A percentile compares a stretch with the other conserved stretches of the same genome.
These are phyloP conservation scores for Skeletonema menzelii DNA, from an alignment of 108 stramenopile genomes.

Conservation along the genomic window DNA sequence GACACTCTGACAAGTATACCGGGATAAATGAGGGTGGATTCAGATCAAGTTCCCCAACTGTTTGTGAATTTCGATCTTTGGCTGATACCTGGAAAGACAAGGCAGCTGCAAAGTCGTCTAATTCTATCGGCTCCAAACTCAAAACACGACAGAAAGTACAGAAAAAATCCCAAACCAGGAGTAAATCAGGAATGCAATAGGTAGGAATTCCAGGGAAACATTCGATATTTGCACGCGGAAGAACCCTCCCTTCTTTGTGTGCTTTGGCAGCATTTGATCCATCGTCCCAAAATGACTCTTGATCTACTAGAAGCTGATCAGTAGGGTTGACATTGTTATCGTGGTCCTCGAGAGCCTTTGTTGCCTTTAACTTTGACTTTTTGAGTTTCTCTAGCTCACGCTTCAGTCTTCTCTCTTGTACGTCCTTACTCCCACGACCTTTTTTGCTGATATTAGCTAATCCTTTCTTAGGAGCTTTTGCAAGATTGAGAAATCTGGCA, in stretches of 20 bases:
- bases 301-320: slow-evolving; percentile 46
- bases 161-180: slow-evolving; percentile 87
- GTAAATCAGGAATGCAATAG: slow-evolving; percentile 77
- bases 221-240: slow-evolving; percentile 57
- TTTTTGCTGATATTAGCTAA: slow-evolving; percentile 8
- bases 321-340: slow-evolving; percentile 55
- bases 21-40: slow-evolving; percentile 40
- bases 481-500: slow-evolving; percentile 65
- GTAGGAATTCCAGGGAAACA: slow-evolving; percentile 71
- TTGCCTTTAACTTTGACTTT: slow-evolving; percentile 59
- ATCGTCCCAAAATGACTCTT: slow-evolving; percentile 36
- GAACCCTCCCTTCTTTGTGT: slow-evolving; percentile 22
- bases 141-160: slow-evolving; percentile 77
- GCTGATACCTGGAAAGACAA: slow-evolving; percentile 57
- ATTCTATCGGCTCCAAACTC: slow-evolving; percentile 66
- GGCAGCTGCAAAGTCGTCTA: slow-evolving; percentile 82
- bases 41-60: slow-evolving; percentile 17
- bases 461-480: slow-evolving; percentile 21
- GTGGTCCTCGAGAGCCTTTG: slow-evolving; percentile 72
- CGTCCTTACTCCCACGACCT: slow-evolving; percentile 50
- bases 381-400: slow-evolving; percentile 74
- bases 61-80: slow-evolving; percentile 23
- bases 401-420: slow-evolving; percentile 72
- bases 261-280: slow-evolving; percentile 29
- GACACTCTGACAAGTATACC: slow-evolving; percentile 83